These are phyloP conservation scores for Talaromyces pinophilus DNA, from an alignment of 2,329 filamentous ascomycete genomes.

Conservation along the genomic window DNA sequence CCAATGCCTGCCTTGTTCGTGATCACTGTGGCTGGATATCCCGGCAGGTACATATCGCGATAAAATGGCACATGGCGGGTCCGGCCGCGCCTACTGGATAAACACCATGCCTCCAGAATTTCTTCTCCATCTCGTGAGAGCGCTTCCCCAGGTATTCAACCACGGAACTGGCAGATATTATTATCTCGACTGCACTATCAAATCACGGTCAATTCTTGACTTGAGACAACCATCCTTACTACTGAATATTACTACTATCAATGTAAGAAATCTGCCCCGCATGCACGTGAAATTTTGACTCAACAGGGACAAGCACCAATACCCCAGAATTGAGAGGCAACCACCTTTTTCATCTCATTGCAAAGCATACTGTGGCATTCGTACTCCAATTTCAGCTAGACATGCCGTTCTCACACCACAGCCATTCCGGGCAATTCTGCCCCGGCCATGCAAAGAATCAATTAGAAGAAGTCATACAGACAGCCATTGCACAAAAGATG, in stretches of 20 bases:
- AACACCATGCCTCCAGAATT: not conserved
- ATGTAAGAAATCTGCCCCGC: constrained; percentile 15
- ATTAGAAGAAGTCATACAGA: constrained; percentile 78
- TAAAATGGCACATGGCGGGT: constrained; percentile 15
- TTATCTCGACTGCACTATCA: not conserved
- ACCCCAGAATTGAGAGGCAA: not conserved
- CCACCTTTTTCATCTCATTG: not conserved
- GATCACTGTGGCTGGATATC: not conserved
- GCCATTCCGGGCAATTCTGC: constrained; percentile 97
- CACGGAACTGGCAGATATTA: not conserved
- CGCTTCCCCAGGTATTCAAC: not conserved
- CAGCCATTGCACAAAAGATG: constrained; percentile 77
- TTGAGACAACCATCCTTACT: not conserved
- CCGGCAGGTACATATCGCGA: not conserved
- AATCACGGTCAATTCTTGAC: not conserved
- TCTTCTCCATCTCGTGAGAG: not conserved
- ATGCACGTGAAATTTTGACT: not conserved
- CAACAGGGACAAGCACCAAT: not conserved
- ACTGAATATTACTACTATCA: not conserved
- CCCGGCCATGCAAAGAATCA: constrained; percentile 81
- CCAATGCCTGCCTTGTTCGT: not conserved
- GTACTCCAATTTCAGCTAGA: too few species aligned
- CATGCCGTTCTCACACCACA: constrained; percentile 98
- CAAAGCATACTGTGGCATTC: not conserved
- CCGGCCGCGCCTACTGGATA: constrained; percentile 12